A percentile compares a stretch with the other conserved stretches of the same genome.
phyloP scores from a whole-genome alignment of 352 stramenopile genomes.

The Pythium apleroticum region DNA sequence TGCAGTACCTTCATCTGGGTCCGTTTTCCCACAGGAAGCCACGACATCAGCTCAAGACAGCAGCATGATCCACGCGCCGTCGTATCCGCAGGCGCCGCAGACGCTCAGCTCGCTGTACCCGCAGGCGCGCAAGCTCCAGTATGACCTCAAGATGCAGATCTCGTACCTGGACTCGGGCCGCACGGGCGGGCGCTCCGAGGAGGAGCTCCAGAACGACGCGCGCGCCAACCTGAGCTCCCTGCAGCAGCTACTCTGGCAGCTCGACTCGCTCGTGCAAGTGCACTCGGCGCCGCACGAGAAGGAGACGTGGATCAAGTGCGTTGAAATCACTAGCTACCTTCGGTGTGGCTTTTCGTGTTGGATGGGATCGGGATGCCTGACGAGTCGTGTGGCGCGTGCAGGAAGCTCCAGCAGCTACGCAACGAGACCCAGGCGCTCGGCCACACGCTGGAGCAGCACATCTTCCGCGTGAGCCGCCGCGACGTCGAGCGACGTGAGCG shows the following conservation, averaged over 20 bases:
- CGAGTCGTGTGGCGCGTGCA: constrained; percentile 10
- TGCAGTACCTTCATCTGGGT: neutral
- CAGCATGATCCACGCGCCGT: constrained; percentile 1
- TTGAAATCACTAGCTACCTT: no score
- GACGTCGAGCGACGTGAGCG: constrained; percentile 70
- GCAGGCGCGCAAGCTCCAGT: constrained; percentile 82
- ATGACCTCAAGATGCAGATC: constrained; percentile 89
- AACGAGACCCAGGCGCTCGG: constrained; percentile 70
- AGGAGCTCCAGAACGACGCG: constrained; percentile 65
- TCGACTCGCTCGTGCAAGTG: constrained; percentile 78
- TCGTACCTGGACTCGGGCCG: constrained; percentile 76
- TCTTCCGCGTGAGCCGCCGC: constrained; percentile 65
- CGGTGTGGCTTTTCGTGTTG: no score
- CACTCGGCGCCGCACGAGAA: constrained; percentile 46
- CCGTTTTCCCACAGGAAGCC: neutral
- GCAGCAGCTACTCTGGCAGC: constrained; percentile 77
- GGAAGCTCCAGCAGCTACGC: constrained; percentile 71
- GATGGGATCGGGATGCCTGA: neutral
- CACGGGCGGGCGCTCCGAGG: constrained; percentile 46
- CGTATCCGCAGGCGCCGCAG: constrained; percentile 26
- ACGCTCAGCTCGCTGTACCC: constrained; percentile 76
- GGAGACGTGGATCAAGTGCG: constrained; percentile 76
- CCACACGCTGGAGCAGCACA: constrained; percentile 74
- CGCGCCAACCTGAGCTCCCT: constrained; percentile 69
- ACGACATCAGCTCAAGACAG: neutral